phyloP scores from a whole-genome alignment of 805 yeast genomes.

The Candida odintsovae region DNA sequence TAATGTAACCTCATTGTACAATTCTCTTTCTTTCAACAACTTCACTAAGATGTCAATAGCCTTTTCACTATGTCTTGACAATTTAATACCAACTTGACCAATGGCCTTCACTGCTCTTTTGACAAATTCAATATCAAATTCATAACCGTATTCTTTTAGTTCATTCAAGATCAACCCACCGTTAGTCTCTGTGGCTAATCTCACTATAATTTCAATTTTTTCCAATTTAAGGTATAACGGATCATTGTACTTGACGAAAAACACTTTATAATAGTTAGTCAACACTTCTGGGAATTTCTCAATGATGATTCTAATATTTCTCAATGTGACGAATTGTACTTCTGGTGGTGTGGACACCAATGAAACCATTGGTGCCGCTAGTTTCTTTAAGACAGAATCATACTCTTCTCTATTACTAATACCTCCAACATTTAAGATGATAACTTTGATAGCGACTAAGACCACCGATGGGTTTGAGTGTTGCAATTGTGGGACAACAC shows the following conservation, averaged over 20 bases:
- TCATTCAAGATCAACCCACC: slow-evolving; percentile 58
- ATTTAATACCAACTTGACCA: slow-evolving; percentile 66
- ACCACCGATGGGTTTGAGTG: slow-evolving; percentile 97
- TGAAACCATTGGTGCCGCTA: slow-evolving; percentile 83
- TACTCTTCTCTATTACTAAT: slow-evolving; percentile 33
- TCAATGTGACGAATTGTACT: slow-evolving; percentile 88
- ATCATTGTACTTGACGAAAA: slow-evolving; percentile 83
- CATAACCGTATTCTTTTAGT: slow-evolving; percentile 76
- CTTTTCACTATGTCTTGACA: slow-evolving; percentile 43
- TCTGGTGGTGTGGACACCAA: slow-evolving; percentile 86
- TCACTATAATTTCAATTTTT: slow-evolving; percentile 67
- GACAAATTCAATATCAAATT: slow-evolving; percentile 77
- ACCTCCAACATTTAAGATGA: slow-evolving; percentile 59
- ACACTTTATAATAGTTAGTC: slow-evolving; percentile 76
- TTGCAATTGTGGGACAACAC: slow-evolving; percentile 91
- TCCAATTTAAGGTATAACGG: slow-evolving; percentile 74
- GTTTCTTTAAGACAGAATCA: slow-evolving; percentile 51
- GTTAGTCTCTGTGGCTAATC: slow-evolving; percentile 59
- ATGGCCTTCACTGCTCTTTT: slow-evolving; percentile 58
- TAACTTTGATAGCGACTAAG: slow-evolving; percentile 73
- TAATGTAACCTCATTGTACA: slow-evolving; percentile 57
- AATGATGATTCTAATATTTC: slow-evolving; percentile 82
- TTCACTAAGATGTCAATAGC: slow-evolving; percentile 57
- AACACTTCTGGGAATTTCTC: slow-evolving; percentile 83
- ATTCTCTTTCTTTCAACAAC: slow-evolving; percentile 55